Percentiles rank a stretch among this genome's conserved stretches.
These are phyloP conservation scores for Trichothecium roseum DNA, from an alignment of 2,329 filamentous ascomycete genomes.

Conservation along the genomic window DNA sequence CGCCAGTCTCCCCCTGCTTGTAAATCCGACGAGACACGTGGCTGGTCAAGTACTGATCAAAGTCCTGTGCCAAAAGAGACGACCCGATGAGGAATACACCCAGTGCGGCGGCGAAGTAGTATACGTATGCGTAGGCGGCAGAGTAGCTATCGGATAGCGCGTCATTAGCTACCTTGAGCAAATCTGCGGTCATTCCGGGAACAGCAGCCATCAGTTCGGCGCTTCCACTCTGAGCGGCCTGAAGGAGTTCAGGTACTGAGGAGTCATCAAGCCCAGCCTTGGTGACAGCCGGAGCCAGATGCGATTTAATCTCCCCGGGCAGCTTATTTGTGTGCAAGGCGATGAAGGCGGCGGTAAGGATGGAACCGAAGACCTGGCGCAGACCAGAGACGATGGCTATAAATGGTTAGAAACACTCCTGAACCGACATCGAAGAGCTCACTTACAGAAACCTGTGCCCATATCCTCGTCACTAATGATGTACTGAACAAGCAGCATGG, in stretches of 20 bases:
- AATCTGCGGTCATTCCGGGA: conserved; percentile 8
- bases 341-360: conserved; percentile 6
- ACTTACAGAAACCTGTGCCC: conserved; percentile 9
- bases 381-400: conserved; percentile 8
- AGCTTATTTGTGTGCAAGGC: conserved; percentile 10
- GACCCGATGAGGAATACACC: conserved; percentile 8
- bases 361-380: conserved; percentile 8
- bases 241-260: conserved; percentile 3
- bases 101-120: conserved; percentile 8
- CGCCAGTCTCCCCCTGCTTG: conserved; percentile 8
- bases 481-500: conserved; percentile 12
- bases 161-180: conserved; percentile 5
- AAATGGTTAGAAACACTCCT: not conserved
- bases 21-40: conserved; percentile 9
- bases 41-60: conserved; percentile 9
- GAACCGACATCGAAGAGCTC: not conserved
- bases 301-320: conserved; percentile 6
- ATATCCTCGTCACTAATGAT: conserved; percentile 9
- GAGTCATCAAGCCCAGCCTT: conserved; percentile 6
- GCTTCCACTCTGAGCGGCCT: not conserved
- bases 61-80: conserved; percentile 7
- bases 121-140: conserved; percentile 9
- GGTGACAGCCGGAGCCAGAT: conserved; percentile 8
- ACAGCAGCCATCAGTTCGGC: conserved; percentile 7
- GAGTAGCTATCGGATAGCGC: conserved; percentile 8